Percentiles rank a stretch among this genome's conserved stretches.
Evolutionary conservation across 2,329 filamentous ascomycete genomes (phyloP).

Genomic region (Neonectria hederae): DNA sequence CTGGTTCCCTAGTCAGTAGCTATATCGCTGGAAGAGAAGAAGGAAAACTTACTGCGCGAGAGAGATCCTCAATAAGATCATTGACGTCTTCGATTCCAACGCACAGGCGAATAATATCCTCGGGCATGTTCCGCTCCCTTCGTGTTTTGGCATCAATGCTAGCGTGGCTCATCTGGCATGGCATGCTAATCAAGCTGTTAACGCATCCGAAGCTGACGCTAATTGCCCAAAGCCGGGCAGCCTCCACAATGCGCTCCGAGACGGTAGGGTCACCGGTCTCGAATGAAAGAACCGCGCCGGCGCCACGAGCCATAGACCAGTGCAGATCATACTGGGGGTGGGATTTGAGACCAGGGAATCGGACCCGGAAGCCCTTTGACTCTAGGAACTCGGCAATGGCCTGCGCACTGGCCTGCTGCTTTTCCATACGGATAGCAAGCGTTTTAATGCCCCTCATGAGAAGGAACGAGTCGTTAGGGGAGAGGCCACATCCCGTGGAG

Average conservation of each 20-base stretch:
- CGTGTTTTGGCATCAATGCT: constrained; percentile 97
- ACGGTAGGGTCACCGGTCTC: constrained; percentile 88
- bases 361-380: constrained; percentile 88
- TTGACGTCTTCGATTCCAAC: constrained; percentile 95
- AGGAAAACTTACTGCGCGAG: constrained; percentile 77
- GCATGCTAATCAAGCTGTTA: constrained; percentile 99
- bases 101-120: constrained; percentile 94
- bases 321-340: constrained; percentile 97
- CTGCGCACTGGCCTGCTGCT: constrained; percentile 93
- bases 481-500: constrained; percentile 90
- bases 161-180: constrained; percentile 98
- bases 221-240: constrained; percentile 90
- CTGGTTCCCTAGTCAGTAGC: constrained; percentile 54
- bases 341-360: constrained; percentile 92
- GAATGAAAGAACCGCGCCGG: constrained; percentile 93
- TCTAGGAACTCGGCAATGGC: constrained; percentile 93
- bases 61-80: constrained; percentile 92
- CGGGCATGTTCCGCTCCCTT: constrained; percentile 88
- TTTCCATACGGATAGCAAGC: constrained; percentile 96
- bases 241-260: constrained; percentile 94
- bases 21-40: neutral
- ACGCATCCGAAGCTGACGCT: constrained; percentile 98
- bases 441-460: constrained; percentile 97
- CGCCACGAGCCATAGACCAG: constrained; percentile 92
- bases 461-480: constrained; percentile 95